Conservation (phyloP, 495 filamentous ascomycete genomes). For the Penicillium flavigenum region DNA sequence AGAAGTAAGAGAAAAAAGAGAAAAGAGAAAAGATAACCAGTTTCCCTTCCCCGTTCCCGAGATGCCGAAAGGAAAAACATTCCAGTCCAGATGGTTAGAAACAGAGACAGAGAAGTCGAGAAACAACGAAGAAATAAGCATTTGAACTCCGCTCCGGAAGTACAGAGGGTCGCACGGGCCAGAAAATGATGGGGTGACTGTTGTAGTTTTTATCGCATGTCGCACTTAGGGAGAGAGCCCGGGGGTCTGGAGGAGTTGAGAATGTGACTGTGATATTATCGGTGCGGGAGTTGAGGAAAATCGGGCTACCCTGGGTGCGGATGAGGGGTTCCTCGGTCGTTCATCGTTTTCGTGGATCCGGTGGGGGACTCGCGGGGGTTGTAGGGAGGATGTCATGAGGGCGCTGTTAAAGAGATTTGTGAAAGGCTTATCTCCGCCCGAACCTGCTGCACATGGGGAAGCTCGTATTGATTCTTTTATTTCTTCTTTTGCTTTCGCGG, state of each 20-base stretch:
- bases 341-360: slow-evolving; percentile 34
- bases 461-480: slow-evolving; percentile 76
- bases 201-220: slow-evolving; percentile 20
- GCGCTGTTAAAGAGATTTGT: slow-evolving; percentile 22
- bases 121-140: slow-evolving; percentile 24
- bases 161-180: slow-evolving; percentile 25
- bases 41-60: slow-evolving; percentile 37
- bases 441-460: slow-evolving; percentile 87
- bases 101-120: slow-evolving; percentile 25
- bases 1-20: slow-evolving; percentile 22
- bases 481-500: slow-evolving; percentile 89
- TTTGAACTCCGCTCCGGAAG: slow-evolving; percentile 22
- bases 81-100: slow-evolving; percentile 35
- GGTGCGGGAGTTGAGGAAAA: slow-evolving; percentile 15
- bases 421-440: slow-evolving; percentile 79
- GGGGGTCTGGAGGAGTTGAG: slow-evolving; percentile 6
- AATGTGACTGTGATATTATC: slow-evolving; percentile 15
- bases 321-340: slow-evolving; percentile 31
- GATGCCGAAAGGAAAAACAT: slow-evolving; percentile 31
- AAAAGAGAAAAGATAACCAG: slow-evolving; percentile 32
- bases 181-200: slow-evolving; percentile 20
- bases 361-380: slow-evolving; percentile 23
- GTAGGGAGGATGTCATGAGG: slow-evolving; percentile 27
- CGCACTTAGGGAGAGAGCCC: slow-evolving; percentile 21
- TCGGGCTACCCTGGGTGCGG: slow-evolving; percentile 22